These are phyloP conservation scores for Talaromyces sp. DNA, from an alignment of 2,329 filamentous ascomycete species.

Conservation along the genomic window DNA sequence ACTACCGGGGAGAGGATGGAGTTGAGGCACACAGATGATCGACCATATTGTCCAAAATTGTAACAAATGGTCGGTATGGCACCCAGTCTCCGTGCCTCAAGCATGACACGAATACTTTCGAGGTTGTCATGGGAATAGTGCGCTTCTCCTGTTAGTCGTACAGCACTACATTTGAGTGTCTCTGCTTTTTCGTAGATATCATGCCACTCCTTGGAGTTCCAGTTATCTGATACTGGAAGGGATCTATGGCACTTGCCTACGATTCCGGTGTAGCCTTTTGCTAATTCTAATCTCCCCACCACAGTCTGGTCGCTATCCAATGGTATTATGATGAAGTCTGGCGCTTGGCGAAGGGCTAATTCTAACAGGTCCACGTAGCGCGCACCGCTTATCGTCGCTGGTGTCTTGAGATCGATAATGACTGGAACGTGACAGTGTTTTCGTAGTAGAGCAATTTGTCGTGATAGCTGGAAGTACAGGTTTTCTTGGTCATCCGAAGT, in stretches of 20 bases:
- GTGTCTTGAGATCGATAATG: conserved; percentile 3
- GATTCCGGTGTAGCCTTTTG: conserved; percentile 3
- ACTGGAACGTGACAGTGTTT: conserved; percentile 9
- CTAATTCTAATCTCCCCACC: background rate
- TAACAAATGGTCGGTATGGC: conserved; percentile 55
- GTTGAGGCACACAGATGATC: conserved; percentile 63
- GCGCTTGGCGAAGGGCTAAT: conserved; percentile 5
- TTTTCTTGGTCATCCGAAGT: background rate
- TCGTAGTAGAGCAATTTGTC: conserved; percentile 4
- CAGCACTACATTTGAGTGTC: background rate
- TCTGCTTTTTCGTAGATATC: conserved; percentile 4
- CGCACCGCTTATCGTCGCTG: background rate
- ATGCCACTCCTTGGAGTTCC: background rate
- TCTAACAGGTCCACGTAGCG: conserved; percentile 3
- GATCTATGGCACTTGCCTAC: conserved; percentile 5
- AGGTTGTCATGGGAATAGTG: conserved; percentile 1
- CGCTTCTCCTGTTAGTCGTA: conserved; percentile 5
- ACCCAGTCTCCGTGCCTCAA: conserved; percentile 56
- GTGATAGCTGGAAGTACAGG: conserved; percentile 1
- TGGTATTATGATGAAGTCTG: conserved; percentile 6
- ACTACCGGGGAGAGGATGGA: conserved; percentile 58
- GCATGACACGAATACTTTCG: conserved; percentile 38
- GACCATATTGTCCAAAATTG: conserved; percentile 59
- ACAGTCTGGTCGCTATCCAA: background rate
- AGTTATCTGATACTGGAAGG: conserved; percentile 1